Evolutionary conservation across 2,329 filamentous ascomycete genomes (phyloP).

Genomic region (Cercospora janseana): DNA sequence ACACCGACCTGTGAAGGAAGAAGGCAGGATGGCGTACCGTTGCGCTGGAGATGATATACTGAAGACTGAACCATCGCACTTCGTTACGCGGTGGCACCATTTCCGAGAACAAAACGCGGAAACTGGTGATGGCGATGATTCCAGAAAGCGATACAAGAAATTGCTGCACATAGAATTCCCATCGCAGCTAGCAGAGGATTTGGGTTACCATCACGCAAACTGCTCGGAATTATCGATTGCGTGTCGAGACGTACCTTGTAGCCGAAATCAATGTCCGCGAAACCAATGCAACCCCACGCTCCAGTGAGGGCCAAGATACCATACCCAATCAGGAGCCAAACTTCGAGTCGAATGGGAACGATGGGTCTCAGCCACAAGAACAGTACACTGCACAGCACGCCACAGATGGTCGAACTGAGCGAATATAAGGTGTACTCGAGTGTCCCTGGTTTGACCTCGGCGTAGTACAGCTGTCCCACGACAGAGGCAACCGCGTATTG

Average conservation of each 20-base stretch:
- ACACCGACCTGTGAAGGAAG: not conserved
- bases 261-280: slow-evolving; percentile 12
- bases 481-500: slow-evolving; percentile 16
- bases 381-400: slow-evolving; percentile 8
- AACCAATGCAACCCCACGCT: slow-evolving; percentile 14
- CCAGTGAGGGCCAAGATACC: slow-evolving; percentile 1
- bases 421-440: slow-evolving; percentile 17
- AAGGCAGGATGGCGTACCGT: slow-evolving; percentile 6
- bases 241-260: slow-evolving; percentile 6
- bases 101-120: slow-evolving; percentile 18
- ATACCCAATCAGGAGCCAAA: slow-evolving; percentile 11
- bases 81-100: slow-evolving; percentile 18
- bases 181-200: slow-evolving; percentile 2
- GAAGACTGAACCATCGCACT: slow-evolving; percentile 17
- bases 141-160: slow-evolving; percentile 12
- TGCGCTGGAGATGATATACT: slow-evolving; percentile 16
- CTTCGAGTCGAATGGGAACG: slow-evolving; percentile 10
- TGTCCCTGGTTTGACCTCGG: slow-evolving; percentile 12
- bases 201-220: not conserved
- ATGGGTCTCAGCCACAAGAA: slow-evolving; percentile 10
- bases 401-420: slow-evolving; percentile 10
- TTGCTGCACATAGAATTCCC: slow-evolving; percentile 15
- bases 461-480: slow-evolving; percentile 12
- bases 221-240: not conserved
- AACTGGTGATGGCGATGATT: slow-evolving; percentile 9